These are phyloP conservation scores for Endogone sp. DNA, from an alignment of 192 early-diverging fungal species.

Conservation along the genomic window DNA sequence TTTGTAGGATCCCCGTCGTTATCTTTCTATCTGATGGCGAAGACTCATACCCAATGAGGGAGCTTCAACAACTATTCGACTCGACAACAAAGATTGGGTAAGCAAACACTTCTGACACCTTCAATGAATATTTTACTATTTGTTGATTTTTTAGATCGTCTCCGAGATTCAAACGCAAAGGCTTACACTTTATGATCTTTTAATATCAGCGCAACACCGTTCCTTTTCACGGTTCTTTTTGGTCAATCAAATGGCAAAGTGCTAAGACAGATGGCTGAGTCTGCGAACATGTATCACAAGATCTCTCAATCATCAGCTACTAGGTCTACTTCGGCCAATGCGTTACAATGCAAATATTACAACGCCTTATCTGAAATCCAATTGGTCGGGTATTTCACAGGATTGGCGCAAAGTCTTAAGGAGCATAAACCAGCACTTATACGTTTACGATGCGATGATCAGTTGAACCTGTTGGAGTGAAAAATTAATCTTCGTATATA, in stretches of 20 bases:
- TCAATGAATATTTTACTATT: not conserved
- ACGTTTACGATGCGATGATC: too few species aligned
- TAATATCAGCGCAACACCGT: not conserved
- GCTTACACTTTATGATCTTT: too few species aligned
- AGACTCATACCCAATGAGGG: not conserved
- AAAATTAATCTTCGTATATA: too few species aligned
- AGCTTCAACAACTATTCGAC: not conserved
- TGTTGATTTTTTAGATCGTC: not conserved
- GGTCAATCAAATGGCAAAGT: not conserved
- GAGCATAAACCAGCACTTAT: too few species aligned
- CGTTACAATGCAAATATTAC: not conserved
- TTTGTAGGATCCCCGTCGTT: not conserved
- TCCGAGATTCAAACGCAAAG: not conserved
- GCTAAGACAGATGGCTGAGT: not conserved
- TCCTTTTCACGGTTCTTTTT: not conserved
- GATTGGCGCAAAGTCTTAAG: too few species aligned
- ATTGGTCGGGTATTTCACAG: not conserved
- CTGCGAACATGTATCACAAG: not conserved
- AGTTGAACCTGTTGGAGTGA: too few species aligned
- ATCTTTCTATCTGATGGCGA: not conserved
- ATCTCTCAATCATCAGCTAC: not conserved
- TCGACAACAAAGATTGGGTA: not conserved
- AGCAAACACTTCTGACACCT: too few species aligned
- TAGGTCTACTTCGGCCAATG: not conserved
- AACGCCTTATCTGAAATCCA: not conserved